These are phyloP conservation scores for Fomes fomentarius DNA, from an alignment of 1,284 basidiomycete genomes.

Conservation along the genomic window DNA sequence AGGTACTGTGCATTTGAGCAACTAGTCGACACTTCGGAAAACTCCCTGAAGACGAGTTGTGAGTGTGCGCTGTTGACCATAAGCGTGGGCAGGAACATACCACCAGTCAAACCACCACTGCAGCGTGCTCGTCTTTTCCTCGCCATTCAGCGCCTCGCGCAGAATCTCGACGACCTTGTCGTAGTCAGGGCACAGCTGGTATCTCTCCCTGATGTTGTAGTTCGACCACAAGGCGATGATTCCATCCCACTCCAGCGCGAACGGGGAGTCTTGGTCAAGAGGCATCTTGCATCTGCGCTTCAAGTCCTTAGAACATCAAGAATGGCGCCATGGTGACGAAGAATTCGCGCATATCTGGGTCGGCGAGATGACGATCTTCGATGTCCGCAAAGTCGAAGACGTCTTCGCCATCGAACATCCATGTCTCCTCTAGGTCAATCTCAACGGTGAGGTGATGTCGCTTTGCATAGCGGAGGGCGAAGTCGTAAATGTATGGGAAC, in stretches of 20 bases:
- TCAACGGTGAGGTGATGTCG: constrained; percentile 1
- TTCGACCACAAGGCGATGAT: constrained; percentile 9
- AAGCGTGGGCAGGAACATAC: too few species aligned
- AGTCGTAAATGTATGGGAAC: constrained; percentile 2
- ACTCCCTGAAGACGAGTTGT: too few species aligned
- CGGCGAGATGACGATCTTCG: neutral
- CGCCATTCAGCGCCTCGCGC: constrained; percentile 1
- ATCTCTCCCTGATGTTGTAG: neutral
- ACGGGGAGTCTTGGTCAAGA: neutral
- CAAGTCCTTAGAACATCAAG: neutral
- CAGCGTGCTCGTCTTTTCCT: neutral
- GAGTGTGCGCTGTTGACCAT: too few species aligned
- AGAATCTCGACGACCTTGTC: neutral
- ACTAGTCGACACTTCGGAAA: too few species aligned
- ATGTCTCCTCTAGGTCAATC: neutral
- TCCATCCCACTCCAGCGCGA: neutral
- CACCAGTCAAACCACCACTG: constrained; percentile 7
- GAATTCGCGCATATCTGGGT: neutral
- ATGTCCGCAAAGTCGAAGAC: constrained; percentile 3
- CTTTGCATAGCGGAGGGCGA: constrained; percentile 2
- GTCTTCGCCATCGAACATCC: neutral
- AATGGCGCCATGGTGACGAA: neutral
- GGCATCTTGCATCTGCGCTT: neutral
- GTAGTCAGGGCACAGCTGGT: neutral
- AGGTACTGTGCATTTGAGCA: too few species aligned